Base-by-base conservation (phyloP, 2,329 filamentous ascomycete genomes). In the Paracorniculantispora psalliotae region DNA sequence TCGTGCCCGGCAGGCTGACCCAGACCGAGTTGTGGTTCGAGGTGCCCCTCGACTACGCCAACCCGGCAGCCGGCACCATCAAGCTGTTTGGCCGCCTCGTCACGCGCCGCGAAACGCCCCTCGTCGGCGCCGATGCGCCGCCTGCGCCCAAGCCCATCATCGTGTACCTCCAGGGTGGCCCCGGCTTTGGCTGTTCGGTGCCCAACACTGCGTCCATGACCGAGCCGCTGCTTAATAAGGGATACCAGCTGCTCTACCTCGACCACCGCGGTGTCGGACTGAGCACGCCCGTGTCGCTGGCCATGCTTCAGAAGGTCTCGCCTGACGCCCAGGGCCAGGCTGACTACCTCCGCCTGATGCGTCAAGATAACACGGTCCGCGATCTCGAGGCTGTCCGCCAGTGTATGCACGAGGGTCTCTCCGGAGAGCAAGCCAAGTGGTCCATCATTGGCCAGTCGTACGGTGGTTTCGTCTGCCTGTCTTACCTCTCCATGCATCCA, bases 251-350 rank as follows among this genome's bases (percentile, higher is more conserved):
- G 48, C 81, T 97, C 2, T 87, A 89, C 63, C 81, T 97, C n/a
- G 93, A 97, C 71, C 92, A 96, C 71, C 85, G 93, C 53, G 93
- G 93, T 13, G 96, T 91, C 3, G 93, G 93, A 1, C 77, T 96
- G 53, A 96, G 90, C 69, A 89, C 86, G 2, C 89, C 92, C 1
- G 83, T 97, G 44, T 89, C 89, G 1, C 85, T 89, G 9, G 83
- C 82, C 9, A 91, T 88, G 7, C 79, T 97, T 4, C 81, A 82
- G 35, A 48, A 65, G 15, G 59, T 71, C 3, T 75, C 82, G 13
- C 81, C 86, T 41, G 89, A 88, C 5, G 81, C 83, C 60, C 73
- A 81, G 48, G 83, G 84, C 59, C 91, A 97, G 73, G 89, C 88
- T 7, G 82, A 86, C 56, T 96, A 96, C 67, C 80, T 97, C 63